Percentiles rank a stretch among this genome's conserved stretches.
Evolutionary conservation across 805 yeast genomes (phyloP).

Genomic region (Wickerhamiella qilinensis): DNA sequence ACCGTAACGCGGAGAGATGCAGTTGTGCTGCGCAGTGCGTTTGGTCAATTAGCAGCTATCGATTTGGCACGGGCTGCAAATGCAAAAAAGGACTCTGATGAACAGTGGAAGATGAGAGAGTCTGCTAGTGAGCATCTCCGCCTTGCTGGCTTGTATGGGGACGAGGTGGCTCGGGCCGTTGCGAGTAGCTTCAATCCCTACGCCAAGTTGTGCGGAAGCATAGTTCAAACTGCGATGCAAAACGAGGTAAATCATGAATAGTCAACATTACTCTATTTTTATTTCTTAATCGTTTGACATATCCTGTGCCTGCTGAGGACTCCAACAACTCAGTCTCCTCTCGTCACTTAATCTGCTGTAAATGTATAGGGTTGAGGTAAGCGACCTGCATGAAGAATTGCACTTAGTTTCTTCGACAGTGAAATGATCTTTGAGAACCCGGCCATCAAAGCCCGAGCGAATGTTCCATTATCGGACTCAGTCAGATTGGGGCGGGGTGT

Average conservation of each 20-base stretch:
- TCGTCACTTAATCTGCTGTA: too few species aligned
- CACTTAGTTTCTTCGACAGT: background rate
- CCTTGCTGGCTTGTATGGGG: constrained; percentile 20
- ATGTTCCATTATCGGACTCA: background rate
- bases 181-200: constrained; percentile 20
- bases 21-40: constrained; percentile 18
- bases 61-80: constrained; percentile 8
- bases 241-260: background rate
- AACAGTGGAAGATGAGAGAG: constrained; percentile 17
- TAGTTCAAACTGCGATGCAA: constrained; percentile 9
- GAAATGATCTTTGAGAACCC: constrained; percentile 8
- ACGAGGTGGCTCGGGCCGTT: constrained; percentile 15
- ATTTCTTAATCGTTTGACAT: too few species aligned
- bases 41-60: constrained; percentile 19
- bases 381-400: background rate
- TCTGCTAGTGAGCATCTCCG: constrained; percentile 17
- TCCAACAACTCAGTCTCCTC: too few species aligned
- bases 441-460: constrained; percentile 7
- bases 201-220: constrained; percentile 22
- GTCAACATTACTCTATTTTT: background rate
- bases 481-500: background rate
- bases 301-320: too few species aligned
- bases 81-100: constrained; percentile 6
- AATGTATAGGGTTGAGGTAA: too few species aligned
- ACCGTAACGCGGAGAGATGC: constrained; percentile 22